Base-by-base conservation (phyloP, 2,329 filamentous ascomycete genomes). In the Cladosporium oxysporum region DNA sequence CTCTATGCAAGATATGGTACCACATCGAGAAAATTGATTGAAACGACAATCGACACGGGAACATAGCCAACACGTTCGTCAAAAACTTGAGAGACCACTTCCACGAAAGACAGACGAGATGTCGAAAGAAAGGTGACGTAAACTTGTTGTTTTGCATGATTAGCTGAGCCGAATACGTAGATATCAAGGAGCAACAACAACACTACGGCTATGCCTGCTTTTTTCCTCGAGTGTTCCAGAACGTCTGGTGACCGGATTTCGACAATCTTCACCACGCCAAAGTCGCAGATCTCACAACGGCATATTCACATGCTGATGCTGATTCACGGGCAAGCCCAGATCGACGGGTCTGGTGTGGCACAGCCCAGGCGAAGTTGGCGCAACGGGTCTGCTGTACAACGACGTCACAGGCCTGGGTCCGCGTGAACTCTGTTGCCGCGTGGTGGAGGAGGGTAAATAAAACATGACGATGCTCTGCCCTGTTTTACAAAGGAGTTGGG, bases 361-460 rank as follows among this genome's bases (percentile, higher is more conserved):
- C 23, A 53, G 49, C 49, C 23, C 28, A 53, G 49, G 26, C 49
- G 33, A 53, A 53, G 49, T 53, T 53, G 49, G 49, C 49, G 49
- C 18, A 26, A 53, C 23, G 14, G 14, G 49, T 29, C 23, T 53
- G 33, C 60, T 62, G 60, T 52, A 44, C 31, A 28, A 23, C 60
- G 61, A 63, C 61, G 61, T 63, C 61, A 63, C 50, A 41, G 31
- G 14, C 18, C 35, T 31, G 31, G 60, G 61, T 63, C 61, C 50
- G 61, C 61, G 61, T 63, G 61, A 63, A 63, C 61, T 55, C 50
- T 63, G 61, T 50, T 63, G 50, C 21, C 59, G 29, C 44, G 59
- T 62, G 58, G 29, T 31, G 37, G 18, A 44, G 35, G 31, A 41
- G 49, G 35, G 61, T 63, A 63, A 63, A 47, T 55, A 53, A 62